Conservation (phyloP, 148 eudicot genomes). For the Cornus florida region DNA sequence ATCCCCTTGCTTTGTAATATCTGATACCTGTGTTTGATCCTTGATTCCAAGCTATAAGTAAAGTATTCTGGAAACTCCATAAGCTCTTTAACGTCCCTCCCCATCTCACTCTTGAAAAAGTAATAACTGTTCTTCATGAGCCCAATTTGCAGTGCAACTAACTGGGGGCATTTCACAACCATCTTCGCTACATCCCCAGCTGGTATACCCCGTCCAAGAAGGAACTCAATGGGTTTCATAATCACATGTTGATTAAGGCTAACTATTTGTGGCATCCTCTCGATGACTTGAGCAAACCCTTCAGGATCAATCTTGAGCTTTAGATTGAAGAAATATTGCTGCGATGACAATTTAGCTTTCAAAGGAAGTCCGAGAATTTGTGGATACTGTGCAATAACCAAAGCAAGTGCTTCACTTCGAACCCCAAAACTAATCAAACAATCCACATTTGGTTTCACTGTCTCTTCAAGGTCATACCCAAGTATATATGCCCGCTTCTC, state of each 20-base stretch:
- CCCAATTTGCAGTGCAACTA: constrained; percentile 62
- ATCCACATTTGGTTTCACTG: constrained; percentile 79
- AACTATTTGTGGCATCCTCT: constrained; percentile 88
- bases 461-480: constrained; percentile 81
- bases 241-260: constrained; percentile 82
- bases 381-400: constrained; percentile 80
- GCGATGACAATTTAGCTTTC: constrained; percentile 84
- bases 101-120: constrained; percentile 93
- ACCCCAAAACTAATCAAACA: constrained; percentile 86
- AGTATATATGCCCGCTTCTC: constrained; percentile 85
- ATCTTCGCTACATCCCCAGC: constrained; percentile 69
- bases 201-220: constrained; percentile 55
- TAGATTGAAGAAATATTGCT: constrained; percentile 83
- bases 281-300: constrained; percentile 71
- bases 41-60: constrained; percentile 85
- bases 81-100: constrained; percentile 79
- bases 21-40: constrained; percentile 85
- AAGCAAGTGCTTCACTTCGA: constrained; percentile 54
- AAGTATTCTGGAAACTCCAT: constrained; percentile 93
- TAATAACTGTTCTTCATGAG: constrained; percentile 92
- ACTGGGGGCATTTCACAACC: constrained; percentile 86
- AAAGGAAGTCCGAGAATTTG: constrained; percentile 85
- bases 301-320: constrained; percentile 94
- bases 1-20: constrained; percentile 70
- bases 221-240: constrained; percentile 77